phyloP scores from a whole-genome alignment of 1,139 yeast genomes.

The Barnettozyma hawaiiensis region DNA sequence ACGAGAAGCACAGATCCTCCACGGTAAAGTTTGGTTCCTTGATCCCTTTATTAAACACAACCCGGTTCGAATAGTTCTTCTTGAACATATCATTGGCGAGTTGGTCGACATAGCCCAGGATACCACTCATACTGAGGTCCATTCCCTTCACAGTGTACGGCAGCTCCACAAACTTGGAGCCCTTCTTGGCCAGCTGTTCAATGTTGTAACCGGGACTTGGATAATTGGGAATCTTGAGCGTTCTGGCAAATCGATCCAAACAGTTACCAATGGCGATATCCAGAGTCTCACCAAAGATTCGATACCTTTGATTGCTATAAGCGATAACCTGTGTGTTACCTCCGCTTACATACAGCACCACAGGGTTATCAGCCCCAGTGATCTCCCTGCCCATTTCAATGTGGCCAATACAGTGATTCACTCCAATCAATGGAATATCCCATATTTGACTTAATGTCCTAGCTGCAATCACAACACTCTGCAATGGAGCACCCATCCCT shows the following conservation, averaged over 20 bases:
- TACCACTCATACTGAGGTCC: slow-evolving; percentile 97
- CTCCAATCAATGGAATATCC: slow-evolving; percentile 85
- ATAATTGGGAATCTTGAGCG: slow-evolving; percentile 78
- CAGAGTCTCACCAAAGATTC: slow-evolving; percentile 94
- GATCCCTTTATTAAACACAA: slow-evolving; percentile 43
- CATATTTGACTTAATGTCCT: slow-evolving; percentile 78
- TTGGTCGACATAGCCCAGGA: slow-evolving; percentile 75
- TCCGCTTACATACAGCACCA: slow-evolving; percentile 93
- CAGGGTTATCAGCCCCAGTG: slow-evolving; percentile 93
- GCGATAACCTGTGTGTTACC: slow-evolving; percentile 99
- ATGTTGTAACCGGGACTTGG: slow-evolving; percentile 98
- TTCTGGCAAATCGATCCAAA: slow-evolving; percentile 90
- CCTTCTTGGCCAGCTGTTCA: slow-evolving; percentile 82
- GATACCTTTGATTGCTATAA: slow-evolving; percentile 83
- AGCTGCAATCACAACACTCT: slow-evolving; percentile 89
- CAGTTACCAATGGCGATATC: slow-evolving; percentile 98
- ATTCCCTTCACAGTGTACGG: slow-evolving; percentile 98
- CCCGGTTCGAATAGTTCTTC: slow-evolving; percentile 46
- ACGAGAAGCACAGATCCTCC: slow-evolving; percentile 86
- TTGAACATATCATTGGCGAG: slow-evolving; percentile 66
- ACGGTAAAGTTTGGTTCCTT: slow-evolving; percentile 54
- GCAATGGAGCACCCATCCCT: slow-evolving; percentile 99
- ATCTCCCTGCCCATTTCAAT: slow-evolving; percentile 99
- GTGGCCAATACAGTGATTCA: slow-evolving; percentile 96
- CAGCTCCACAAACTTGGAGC: slow-evolving; percentile 56